Conservation (phyloP, 2,329 filamentous ascomycete species). For the Fusarium fujikuroi region DNA sequence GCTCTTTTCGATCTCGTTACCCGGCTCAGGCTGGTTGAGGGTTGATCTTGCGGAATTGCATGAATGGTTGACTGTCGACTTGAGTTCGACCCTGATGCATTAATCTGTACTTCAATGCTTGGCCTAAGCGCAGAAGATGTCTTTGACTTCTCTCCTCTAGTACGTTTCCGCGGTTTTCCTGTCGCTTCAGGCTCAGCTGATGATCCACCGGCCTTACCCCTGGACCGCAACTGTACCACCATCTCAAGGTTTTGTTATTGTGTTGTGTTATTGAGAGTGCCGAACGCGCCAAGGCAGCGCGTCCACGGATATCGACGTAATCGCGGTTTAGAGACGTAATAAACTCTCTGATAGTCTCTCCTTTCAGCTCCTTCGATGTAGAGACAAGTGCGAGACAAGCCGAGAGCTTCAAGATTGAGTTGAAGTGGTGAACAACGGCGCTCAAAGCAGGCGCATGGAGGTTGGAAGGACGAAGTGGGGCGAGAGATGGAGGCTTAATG, state of each 20-base stretch:
- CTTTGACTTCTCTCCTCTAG: background rate
- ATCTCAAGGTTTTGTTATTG: slow-evolving; percentile 20
- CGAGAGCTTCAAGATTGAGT: background rate
- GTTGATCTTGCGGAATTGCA: background rate
- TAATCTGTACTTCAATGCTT: slow-evolving; percentile 6
- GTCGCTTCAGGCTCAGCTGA: background rate
- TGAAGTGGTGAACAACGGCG: background rate
- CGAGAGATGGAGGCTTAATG: slow-evolving; percentile 5
- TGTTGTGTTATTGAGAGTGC: background rate
- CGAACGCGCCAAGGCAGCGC: background rate
- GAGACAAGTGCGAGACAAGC: background rate
- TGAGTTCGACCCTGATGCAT: background rate
- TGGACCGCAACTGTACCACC: slow-evolving; percentile 24
- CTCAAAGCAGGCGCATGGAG: background rate
- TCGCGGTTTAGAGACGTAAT: background rate
- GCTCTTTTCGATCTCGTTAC: slow-evolving; percentile 22
- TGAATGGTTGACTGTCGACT: background rate
- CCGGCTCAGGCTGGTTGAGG: background rate
- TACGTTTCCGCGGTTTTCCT: background rate
- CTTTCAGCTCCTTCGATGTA: background rate
- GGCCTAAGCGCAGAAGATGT: background rate
- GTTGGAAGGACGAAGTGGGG: slow-evolving; percentile 18
- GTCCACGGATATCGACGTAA: background rate
- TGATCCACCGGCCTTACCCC: slow-evolving; percentile 2
- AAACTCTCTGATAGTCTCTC: fast-evolving